These are phyloP conservation scores for Flaveria bidentis DNA, from an alignment of 129 eudicot genomes.

Conservation along the genomic window DNA sequence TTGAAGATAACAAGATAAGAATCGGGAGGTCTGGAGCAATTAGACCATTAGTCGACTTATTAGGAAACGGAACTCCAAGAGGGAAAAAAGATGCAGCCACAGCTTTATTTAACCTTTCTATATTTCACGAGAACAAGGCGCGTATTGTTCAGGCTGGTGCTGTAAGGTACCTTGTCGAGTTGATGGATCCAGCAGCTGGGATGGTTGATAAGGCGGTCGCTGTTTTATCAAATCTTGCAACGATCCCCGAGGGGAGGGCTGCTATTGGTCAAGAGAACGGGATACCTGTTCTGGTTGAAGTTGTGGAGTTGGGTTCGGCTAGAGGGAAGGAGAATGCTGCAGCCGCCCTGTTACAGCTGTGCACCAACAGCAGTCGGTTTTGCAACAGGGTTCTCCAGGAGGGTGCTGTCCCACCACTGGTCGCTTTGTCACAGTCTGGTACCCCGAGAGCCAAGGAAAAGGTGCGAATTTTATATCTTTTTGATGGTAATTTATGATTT, in stretches of 20 bases:
- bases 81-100: slow-evolving; percentile 96
- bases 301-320: slow-evolving; percentile 88
- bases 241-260: slow-evolving; percentile 74
- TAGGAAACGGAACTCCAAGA: slow-evolving; percentile 81
- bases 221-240: slow-evolving; percentile 85
- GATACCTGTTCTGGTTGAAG: slow-evolving; percentile 83
- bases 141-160: slow-evolving; percentile 89
- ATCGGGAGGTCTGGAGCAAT: slow-evolving; percentile 89
- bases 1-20: slow-evolving; percentile 75
- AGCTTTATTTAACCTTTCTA: slow-evolving; percentile 82
- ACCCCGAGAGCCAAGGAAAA: slow-evolving; percentile 90
- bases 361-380: slow-evolving; percentile 75
- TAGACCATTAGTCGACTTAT: slow-evolving; percentile 73
- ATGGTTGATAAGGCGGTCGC: slow-evolving; percentile 97
- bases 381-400: slow-evolving; percentile 80
- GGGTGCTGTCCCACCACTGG: slow-evolving; percentile 91
- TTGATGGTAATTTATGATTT: not conserved
- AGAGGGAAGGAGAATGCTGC: slow-evolving; percentile 98
- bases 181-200: slow-evolving; percentile 97
- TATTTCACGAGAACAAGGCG: slow-evolving; percentile 72
- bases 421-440: slow-evolving; percentile 83
- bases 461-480: slow-evolving; percentile 38
- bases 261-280: slow-evolving; percentile 83
- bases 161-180: slow-evolving; percentile 74
- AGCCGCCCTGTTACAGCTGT: slow-evolving; percentile 82